Evolutionary conservation across 495 filamentous ascomycete genomes (phyloP), one percentile per base, ranked within the genome.

Genomic region (Daldinia decipiens): DNA sequence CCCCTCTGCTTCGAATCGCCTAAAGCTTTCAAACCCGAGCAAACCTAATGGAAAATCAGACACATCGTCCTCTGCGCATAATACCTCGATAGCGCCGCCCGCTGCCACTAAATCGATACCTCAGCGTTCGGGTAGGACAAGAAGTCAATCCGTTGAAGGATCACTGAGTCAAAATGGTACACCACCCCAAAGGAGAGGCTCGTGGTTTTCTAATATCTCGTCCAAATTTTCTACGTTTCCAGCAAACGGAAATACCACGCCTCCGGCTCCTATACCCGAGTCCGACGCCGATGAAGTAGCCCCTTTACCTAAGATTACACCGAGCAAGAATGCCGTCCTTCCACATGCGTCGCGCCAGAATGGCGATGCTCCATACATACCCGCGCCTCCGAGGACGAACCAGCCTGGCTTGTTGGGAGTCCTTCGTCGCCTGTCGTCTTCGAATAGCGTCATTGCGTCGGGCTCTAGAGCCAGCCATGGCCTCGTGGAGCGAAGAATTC

Each of bases 121-220:
- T n/a, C 71, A 68, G 60, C 73, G 71, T 26, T 31, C 59, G 5
- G 64, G 65, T 32, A 73, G 70, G 50, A 17, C 62, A 21, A 74
- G 75, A 50, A 75, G 65, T 40, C 59, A 67, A 53, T 76, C 75
- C 9, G 59, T 38, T 32, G 75, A 75, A 7, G 57, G 55, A 17
- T 61, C 65, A 36, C 26, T 65, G 3, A 31, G 62, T 7, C 68
- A 59, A 19, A 74, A 70, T 68, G 59, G 58, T 19, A 72, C 70
- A 27, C 73, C 83, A 2, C 76, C 81, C 0, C 81, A 84, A 58
- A 83, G 93, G 61, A 84, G 90, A 63, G 90, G 87, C 43, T 97
- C 94, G 21, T 99, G 95, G 95, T 91, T 99, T 64, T 93, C 92
- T 32, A 96, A 87, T 68, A 85, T 98, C 58, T 97, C 93, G 68